Conservation (phyloP, 2,329 filamentous ascomycete genomes). For the Nemania sp. region DNA sequence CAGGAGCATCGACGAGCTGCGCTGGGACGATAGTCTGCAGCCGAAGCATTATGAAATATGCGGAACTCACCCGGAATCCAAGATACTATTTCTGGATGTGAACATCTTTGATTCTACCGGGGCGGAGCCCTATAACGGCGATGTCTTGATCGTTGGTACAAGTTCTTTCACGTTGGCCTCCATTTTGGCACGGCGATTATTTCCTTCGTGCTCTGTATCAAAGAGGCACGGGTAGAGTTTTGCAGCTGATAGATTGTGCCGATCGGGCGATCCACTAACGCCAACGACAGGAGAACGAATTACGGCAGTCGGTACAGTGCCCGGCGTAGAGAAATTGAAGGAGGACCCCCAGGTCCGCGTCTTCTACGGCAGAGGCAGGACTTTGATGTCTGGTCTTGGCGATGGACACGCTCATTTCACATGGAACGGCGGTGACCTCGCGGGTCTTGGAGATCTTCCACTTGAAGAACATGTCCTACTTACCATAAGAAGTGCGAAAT, state of each 20-base stretch:
- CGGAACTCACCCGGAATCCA: background rate
- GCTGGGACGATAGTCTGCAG: too few species aligned
- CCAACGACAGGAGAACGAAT: slow-evolving; percentile 42
- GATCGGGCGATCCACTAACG: slow-evolving; percentile 39
- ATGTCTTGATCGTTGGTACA: slow-evolving; percentile 37
- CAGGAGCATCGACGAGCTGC: too few species aligned
- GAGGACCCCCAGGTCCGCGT: too few species aligned
- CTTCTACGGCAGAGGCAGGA: slow-evolving; percentile 27
- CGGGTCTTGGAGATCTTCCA: slow-evolving; percentile 39
- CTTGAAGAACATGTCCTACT: slow-evolving; percentile 54
- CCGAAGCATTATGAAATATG: too few species aligned
- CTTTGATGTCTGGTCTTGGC: slow-evolving; percentile 54
- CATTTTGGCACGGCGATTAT: too few species aligned
- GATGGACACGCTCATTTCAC: slow-evolving; percentile 55
- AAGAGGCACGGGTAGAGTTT: too few species aligned
- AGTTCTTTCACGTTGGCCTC: too few species aligned
- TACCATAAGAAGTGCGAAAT: slow-evolving; percentile 48
- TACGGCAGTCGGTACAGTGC: too few species aligned
- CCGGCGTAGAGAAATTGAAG: too few species aligned
- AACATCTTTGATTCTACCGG: slow-evolving; percentile 42
- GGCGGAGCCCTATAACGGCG: slow-evolving; percentile 36
- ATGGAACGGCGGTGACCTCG: slow-evolving; percentile 50
- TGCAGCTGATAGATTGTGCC: too few species aligned
- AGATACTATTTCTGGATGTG: slow-evolving; percentile 40
- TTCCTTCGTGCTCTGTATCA: too few species aligned